A percentile compares a stretch with the other conserved stretches of the same genome.
phyloP scores from a whole-genome alignment of 352 stramenopile genomes.

The Globisporangium okanoganense region DNA sequence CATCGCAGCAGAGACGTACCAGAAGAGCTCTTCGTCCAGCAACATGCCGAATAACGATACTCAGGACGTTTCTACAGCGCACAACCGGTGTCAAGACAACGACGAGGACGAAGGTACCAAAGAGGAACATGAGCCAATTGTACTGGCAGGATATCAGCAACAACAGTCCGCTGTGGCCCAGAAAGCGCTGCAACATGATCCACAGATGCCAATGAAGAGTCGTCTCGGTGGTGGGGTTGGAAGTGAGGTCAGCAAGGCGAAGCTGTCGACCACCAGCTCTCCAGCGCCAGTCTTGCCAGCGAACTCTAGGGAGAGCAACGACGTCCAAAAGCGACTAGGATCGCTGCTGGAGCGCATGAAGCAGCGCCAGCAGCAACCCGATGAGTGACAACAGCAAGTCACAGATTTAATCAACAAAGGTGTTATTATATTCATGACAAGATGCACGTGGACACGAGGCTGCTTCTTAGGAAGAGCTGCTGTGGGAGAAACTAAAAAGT shows the following conservation, averaged over 20 bases:
- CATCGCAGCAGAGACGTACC: slow-evolving; percentile 39
- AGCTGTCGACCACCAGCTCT: slow-evolving; percentile 6
- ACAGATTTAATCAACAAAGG: not conserved
- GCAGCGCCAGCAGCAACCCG: slow-evolving; percentile 21
- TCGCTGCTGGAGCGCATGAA: slow-evolving; percentile 38
- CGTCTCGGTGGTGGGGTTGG: not conserved
- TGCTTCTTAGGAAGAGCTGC: not conserved
- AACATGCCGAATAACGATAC: not conserved
- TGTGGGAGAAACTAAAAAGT: not conserved
- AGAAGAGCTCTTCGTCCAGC: slow-evolving; percentile 20
- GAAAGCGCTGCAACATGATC: not conserved
- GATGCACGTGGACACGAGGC: slow-evolving; percentile 17
- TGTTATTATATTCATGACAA: not conserved
- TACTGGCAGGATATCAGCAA: not conserved
- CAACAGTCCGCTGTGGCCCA: not conserved
- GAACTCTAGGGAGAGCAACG: not conserved
- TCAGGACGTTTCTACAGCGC: slow-evolving; percentile 4
- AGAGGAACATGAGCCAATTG: not conserved
- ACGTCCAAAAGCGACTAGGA: slow-evolving; percentile 30
- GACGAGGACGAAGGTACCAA: not conserved
- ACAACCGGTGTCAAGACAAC: not conserved
- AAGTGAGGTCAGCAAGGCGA: not conserved
- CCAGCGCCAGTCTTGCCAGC: slow-evolving; percentile 11
- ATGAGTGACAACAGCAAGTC: not conserved
- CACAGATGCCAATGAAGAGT: not conserved